Base-by-base conservation (phyloP, 2,329 filamentous ascomycete genomes). In the Hypoxylon sp. region DNA sequence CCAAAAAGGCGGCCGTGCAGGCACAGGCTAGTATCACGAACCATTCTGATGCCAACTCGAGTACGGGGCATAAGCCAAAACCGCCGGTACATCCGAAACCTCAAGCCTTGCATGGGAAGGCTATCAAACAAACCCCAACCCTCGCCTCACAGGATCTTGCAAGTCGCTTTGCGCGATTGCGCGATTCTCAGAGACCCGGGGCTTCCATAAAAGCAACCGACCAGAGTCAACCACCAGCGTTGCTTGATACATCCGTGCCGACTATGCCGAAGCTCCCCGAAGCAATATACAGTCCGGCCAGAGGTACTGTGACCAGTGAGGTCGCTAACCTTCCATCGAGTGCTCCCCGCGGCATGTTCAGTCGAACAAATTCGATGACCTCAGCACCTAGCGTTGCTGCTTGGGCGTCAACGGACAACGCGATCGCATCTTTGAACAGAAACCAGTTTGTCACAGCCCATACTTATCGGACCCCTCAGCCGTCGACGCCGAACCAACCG, bases 251-350 rank as follows among this genome's bases (percentile, higher is more conserved):
- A 25, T 76, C 85, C n/a, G 77, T 87, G 6, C 83, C 86, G 10
- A 83, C 83, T 14, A 81, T 93, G 74, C 91, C 91, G 10, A 91
- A 91, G 76, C 80, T 90, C 49, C 92, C 92, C 1, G 90, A 90
- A 73, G 90, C 92, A 6, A 92, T 92, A 3, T 94, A 94, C 75
- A 93, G 89, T 73, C 92, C 92, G n/a, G 90, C 90, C 1, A 85
- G 91, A 34, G 92, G 92, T 28, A 91, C 89, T 61, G 83, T 90
- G 3, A 89, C 90, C 2, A 88, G 86, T 23, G 89, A 90, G 65
- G 85, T 87, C 23, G 86, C 91, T 7, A 85, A 89, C 43, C 84
- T 90, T 2, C 91, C 91, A 0, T 84, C 90, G 23, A 90, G 87
- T 72, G 89, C 87, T 2, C 86, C 90, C 1, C 84, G 90, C 14